Conservation (phyloP, 352 stramenopile genomes). For the Globisporangium camurandrum region DNA sequence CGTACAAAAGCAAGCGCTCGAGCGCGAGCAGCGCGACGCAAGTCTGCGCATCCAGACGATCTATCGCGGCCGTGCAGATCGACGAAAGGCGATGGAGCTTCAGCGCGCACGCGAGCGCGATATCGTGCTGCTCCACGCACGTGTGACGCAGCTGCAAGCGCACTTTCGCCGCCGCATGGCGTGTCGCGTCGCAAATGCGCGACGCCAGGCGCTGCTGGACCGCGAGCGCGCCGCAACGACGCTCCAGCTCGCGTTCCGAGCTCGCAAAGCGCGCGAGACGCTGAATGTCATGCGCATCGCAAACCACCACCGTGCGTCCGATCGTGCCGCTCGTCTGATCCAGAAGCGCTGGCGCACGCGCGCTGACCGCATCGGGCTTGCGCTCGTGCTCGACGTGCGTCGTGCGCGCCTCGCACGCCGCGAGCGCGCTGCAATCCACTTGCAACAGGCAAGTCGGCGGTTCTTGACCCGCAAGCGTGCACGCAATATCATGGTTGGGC, state of each 20-base stretch:
- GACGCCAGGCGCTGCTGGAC: conserved; percentile 18
- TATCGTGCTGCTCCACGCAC: conserved; percentile 23
- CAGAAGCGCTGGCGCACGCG: conserved; percentile 49
- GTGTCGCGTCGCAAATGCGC: conserved; percentile 18
- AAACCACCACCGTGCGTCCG: conserved; percentile 25
- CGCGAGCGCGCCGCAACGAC: conserved; percentile 42
- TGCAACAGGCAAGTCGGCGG: conserved; percentile 39
- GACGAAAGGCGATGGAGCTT: conserved; percentile 29
- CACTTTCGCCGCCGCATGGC: conserved; percentile 40
- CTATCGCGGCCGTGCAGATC: conserved; percentile 40
- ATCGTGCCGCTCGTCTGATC: conserved; percentile 29
- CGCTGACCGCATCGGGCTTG: conserved; percentile 33
- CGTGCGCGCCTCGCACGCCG: conserved; percentile 21
- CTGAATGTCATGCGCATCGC: conserved; percentile 33
- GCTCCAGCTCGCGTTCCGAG: conserved; percentile 53
- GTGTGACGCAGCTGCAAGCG: conserved; percentile 42
- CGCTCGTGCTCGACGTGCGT: conserved; percentile 29
- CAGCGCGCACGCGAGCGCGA: conserved; percentile 23
- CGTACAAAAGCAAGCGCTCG: conserved; percentile 21
- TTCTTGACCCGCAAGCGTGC: conserved; percentile 42
- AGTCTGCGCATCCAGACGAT: conserved; percentile 49
- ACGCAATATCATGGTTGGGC: conserved; percentile 31
- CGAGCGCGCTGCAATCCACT: conserved; percentile 21
- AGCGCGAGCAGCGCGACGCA: conserved; percentile 28
- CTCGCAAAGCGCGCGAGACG: conserved; percentile 31